phyloP scores from a whole-genome alignment of 208 protist genomes.

The Crithidia mellificae region DNA sequence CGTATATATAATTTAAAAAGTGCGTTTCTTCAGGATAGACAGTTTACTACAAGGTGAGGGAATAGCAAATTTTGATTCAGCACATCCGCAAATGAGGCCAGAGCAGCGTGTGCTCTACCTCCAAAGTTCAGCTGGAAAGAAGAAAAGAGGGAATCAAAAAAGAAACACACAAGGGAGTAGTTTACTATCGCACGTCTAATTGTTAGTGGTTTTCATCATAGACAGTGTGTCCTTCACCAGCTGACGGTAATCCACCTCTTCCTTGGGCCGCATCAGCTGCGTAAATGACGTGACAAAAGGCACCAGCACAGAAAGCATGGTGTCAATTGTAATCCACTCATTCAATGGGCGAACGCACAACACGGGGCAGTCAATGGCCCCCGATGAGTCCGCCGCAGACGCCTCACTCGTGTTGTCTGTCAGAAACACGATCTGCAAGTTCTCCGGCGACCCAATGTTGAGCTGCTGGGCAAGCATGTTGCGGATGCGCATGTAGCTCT shows the following conservation, averaged over 20 bases:
- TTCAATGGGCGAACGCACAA: constrained; percentile 57
- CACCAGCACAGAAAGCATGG: constrained; percentile 38
- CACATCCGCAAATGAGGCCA: too few relatives aligned
- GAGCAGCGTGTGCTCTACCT: too few relatives aligned
- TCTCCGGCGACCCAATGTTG: constrained; percentile 10
- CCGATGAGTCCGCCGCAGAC: constrained; percentile 53
- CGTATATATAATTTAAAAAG: too few relatives aligned
- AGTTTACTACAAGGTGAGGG: too few relatives aligned
- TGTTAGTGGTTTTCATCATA: background rate
- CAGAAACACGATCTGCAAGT: constrained; percentile 57
- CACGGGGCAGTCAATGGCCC: constrained; percentile 41
- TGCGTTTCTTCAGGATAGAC: too few relatives aligned
- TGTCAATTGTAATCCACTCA: constrained; percentile 48
- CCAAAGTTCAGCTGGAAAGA: too few relatives aligned
- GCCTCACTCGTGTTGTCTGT: constrained; percentile 62
- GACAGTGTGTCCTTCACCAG: constrained; percentile 6
- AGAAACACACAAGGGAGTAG: too few relatives aligned
- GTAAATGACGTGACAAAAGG: constrained; percentile 45
- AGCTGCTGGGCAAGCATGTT: constrained; percentile 29
- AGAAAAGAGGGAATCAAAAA: too few relatives aligned
- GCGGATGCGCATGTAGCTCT: constrained; percentile 72
- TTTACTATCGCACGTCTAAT: background rate
- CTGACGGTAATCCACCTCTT: constrained; percentile 35
- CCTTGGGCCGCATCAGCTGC: constrained; percentile 40
- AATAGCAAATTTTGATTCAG: too few relatives aligned